Evolutionary conservation across 257 asterid species (phyloP).

Genomic region (Solanum sitiens): DNA sequence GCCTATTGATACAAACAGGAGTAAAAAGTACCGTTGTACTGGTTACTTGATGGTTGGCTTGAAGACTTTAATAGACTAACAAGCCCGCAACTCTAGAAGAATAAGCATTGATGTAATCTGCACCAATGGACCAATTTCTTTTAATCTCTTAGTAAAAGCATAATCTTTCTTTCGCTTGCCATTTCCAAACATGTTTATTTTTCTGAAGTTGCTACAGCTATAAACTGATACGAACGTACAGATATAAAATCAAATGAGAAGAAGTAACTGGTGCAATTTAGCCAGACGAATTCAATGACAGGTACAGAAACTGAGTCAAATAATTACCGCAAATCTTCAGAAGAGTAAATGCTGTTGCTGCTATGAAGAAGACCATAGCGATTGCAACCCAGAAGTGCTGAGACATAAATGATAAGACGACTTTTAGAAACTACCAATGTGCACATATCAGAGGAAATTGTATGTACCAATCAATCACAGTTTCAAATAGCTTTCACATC

Average conservation of each 20-base stretch:
- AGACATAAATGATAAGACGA: constrained; percentile 9
- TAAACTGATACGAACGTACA: neutral
- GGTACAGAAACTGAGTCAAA: neutral
- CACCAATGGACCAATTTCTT: neutral
- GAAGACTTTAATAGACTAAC: neutral
- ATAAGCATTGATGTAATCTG: neutral
- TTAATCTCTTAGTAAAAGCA: neutral
- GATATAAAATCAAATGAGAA: neutral
- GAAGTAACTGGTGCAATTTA: neutral
- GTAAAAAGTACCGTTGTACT: neutral
- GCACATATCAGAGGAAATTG: neutral
- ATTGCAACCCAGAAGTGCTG: constrained; percentile 99
- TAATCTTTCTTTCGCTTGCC: neutral
- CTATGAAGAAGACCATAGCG: constrained; percentile 94
- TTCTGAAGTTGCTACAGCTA: neutral
- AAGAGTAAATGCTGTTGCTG: constrained; percentile 86
- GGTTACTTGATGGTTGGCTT: neutral
- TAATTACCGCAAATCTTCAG: constrained; percentile 73
- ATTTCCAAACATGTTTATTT: neutral
- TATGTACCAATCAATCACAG: neutral
- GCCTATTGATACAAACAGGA: neutral
- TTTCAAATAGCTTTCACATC: neutral
- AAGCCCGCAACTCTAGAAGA: neutral
- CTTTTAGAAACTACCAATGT: neutral
- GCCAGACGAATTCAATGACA: neutral